Percentiles rank a stretch among this genome's conserved stretches.
These are phyloP conservation scores for Volvox reticuliferus DNA, from an alignment of 139 green algal genomes.

Conservation along the genomic window DNA sequence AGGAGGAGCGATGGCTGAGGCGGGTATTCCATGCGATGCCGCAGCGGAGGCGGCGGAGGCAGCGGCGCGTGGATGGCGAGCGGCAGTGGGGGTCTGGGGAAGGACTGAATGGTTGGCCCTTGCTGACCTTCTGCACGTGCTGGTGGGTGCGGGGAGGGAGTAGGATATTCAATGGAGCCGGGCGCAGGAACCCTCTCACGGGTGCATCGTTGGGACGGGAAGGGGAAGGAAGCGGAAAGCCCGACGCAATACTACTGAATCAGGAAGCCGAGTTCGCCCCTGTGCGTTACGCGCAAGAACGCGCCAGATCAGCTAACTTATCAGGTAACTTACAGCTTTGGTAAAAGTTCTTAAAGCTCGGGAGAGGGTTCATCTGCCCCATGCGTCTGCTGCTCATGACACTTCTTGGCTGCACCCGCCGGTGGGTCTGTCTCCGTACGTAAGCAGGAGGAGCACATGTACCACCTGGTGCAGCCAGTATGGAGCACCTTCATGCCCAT, in stretches of 20 bases:
- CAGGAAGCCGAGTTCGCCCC: too few relatives aligned
- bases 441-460: slow-evolving; percentile 53
- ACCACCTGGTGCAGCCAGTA: slow-evolving; percentile 48
- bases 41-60: background rate
- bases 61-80: background rate
- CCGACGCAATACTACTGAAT: too few relatives aligned
- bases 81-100: slow-evolving; percentile 5
- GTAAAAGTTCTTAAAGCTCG: too few relatives aligned
- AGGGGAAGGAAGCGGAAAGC: background rate
- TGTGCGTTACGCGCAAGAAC: too few relatives aligned
- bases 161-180: too few relatives aligned
- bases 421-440: too few relatives aligned
- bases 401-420: too few relatives aligned
- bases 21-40: background rate
- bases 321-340: too few relatives aligned
- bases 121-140: slow-evolving; percentile 37
- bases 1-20: background rate
- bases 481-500: slow-evolving; percentile 4
- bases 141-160: slow-evolving; percentile 3
- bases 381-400: too few relatives aligned
- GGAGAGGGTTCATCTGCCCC: too few relatives aligned
- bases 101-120: background rate
- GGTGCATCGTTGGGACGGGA: too few relatives aligned
- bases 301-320: too few relatives aligned
- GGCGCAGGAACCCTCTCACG: background rate